Conservation (phyloP, 2,329 filamentous ascomycete species). For the Ilyonectria sp. region DNA sequence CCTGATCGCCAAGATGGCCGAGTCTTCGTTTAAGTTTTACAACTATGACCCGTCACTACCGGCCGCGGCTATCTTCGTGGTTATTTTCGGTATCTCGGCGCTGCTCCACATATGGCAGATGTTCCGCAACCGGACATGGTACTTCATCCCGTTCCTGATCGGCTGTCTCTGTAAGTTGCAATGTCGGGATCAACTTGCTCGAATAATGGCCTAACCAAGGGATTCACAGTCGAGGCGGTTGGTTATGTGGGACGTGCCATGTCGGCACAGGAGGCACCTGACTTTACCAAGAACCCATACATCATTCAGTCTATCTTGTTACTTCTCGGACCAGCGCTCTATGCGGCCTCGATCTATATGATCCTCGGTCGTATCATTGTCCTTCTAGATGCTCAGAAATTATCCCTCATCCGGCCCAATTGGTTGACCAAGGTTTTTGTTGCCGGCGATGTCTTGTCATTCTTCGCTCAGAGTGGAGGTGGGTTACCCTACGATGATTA, state of each 20-base stretch:
- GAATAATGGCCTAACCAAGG: too few relatives aligned
- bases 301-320: constrained; percentile 58
- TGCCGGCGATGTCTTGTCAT: constrained; percentile 63
- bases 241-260: constrained; percentile 66
- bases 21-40: constrained; percentile 53
- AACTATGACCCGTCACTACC: constrained; percentile 63
- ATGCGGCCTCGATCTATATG: constrained; percentile 65
- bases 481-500: background rate
- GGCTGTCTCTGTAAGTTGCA: constrained; percentile 64
- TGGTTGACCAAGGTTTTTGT: constrained; percentile 68
- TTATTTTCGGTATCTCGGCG: constrained; percentile 57
- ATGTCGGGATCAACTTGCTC: background rate
- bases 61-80: constrained; percentile 60
- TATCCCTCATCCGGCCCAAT: constrained; percentile 58
- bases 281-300: constrained; percentile 53
- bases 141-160: constrained; percentile 66
- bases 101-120: constrained; percentile 58
- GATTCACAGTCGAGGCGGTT: constrained; percentile 45
- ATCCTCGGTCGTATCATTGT: constrained; percentile 58
- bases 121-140: constrained; percentile 62
- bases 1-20: constrained; percentile 33
- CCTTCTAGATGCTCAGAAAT: constrained; percentile 55
- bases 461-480: constrained; percentile 53
- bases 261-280: constrained; percentile 58
- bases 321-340: constrained; percentile 58